Base-by-base conservation (phyloP, 2,329 filamentous ascomycete genomes). In the Colletotrichum musicola region DNA sequence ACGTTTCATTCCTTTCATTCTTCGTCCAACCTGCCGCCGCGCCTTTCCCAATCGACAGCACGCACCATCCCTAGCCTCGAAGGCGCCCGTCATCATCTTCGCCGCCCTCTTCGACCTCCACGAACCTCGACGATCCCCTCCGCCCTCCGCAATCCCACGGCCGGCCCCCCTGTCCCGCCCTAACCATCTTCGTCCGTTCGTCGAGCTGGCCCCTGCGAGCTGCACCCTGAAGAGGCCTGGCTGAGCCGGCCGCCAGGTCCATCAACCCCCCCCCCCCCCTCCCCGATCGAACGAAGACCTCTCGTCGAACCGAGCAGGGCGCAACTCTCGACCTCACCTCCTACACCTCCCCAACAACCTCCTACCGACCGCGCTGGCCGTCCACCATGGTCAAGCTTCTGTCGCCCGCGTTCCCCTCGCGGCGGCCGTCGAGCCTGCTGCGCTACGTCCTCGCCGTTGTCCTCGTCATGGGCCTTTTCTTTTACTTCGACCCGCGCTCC, bases 401-500 rank as follows among this genome's bases (percentile, higher is more conserved):
- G 68, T 78, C 81, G 70, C 77, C 81, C 40, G 77, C 77, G 38
- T 83, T 84, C 65, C 80, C 81, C 47, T 80, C 81, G 64, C 79
- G 82, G 66, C 80, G 83, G 62, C 80, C 78, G 9, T 82, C 82
- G 57, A 80, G 83, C 62, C 81, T 84, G 60, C 89, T 93, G 63
- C 85, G 90, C 61, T 86, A 87, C 74, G 91, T 92, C 72, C 83
- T 93, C 2, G 78, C 85, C 38, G 80, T 86, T 20, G 92, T 91
- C 6, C 89, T 93, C 69, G 66, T 90, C 64, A 55, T 79, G 57
- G 71, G 69, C 27, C 65, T 79, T 13, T 71, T 80, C 64, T 80
- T 77, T 67, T 80, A 79, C 74, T 38, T 72, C 70, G 56, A 71
- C 63, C 65, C 61, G 70, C 49, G 66, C 27, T 49, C 63, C 60